Conservation (phyloP, 176 grass and related monocot species). For the Phyllostachys edulis region DNA sequence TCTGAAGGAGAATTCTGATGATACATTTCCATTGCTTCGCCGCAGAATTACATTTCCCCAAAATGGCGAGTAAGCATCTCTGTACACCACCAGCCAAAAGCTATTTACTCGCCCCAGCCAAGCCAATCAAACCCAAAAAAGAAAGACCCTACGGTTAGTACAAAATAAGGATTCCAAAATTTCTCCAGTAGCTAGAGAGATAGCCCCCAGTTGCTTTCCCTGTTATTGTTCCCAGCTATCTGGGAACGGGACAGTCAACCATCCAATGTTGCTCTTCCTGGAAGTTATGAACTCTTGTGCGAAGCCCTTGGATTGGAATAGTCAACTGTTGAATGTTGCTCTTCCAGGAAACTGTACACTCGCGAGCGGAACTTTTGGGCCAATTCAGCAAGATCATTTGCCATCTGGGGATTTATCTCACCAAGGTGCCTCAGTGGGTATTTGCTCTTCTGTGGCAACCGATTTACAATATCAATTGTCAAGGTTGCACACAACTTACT, state of each 20-base stretch:
- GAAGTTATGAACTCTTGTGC: constrained; percentile 29
- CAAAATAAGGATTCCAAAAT: neutral
- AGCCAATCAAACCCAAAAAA: constrained; percentile 1
- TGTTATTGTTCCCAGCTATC: neutral
- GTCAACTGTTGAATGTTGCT: constrained; percentile 32
- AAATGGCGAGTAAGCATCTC: constrained; percentile 46
- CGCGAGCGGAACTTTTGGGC: constrained; percentile 58
- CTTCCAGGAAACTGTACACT: constrained; percentile 62
- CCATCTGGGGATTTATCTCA: constrained; percentile 40
- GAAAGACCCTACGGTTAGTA: constrained; percentile 12
- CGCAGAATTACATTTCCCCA: constrained; percentile 20
- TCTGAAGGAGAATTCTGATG: neutral
- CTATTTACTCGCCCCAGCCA: constrained; percentile 41
- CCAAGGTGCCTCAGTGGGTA: constrained; percentile 4
- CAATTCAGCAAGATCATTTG: constrained; percentile 59
- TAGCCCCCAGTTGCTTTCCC: neutral
- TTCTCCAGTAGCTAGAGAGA: neutral
- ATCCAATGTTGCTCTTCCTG: constrained; percentile 25
- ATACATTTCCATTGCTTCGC: constrained; percentile 11
- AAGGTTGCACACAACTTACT: constrained; percentile 55
- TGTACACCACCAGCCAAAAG: constrained; percentile 40
- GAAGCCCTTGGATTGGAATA: constrained; percentile 11
- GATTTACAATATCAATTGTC: constrained; percentile 64
- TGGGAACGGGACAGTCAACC: neutral
- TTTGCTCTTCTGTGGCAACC: constrained; percentile 46